phyloP scores from a whole-genome alignment of 2,329 filamentous ascomycete species.

The Alternaria angustiovoidea region DNA sequence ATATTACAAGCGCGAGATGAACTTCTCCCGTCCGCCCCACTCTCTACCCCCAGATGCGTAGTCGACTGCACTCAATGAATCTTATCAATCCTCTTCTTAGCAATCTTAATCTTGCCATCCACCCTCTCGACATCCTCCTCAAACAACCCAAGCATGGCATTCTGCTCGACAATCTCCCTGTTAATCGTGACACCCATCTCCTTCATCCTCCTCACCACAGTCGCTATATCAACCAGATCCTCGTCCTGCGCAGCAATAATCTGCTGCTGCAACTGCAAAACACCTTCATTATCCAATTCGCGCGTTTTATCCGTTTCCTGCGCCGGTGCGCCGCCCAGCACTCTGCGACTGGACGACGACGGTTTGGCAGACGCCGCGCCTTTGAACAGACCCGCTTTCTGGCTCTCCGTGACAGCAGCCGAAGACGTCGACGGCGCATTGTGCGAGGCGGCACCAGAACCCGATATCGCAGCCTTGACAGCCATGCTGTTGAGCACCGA shows the following conservation, averaged over 20 bases:
- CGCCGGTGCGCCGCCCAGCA: slow-evolving; percentile 76
- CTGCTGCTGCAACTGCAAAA: slow-evolving; percentile 76
- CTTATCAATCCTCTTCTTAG: slow-evolving; percentile 75
- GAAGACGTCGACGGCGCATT: slow-evolving; percentile 40
- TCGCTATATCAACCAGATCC: slow-evolving; percentile 72
- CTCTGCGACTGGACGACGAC: slow-evolving; percentile 61
- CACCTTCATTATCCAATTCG: slow-evolving; percentile 77
- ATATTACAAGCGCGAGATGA: background rate
- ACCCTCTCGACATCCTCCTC: slow-evolving; percentile 73
- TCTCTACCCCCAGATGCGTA: too few species aligned
- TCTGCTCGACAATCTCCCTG: slow-evolving; percentile 75
- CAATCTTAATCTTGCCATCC: slow-evolving; percentile 73
- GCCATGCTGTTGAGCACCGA: slow-evolving; percentile 72
- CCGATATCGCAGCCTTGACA: slow-evolving; percentile 57
- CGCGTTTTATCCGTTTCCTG: slow-evolving; percentile 79
- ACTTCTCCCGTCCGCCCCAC: too few species aligned
- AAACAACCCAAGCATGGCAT: slow-evolving; percentile 73
- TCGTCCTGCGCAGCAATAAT: slow-evolving; percentile 79
- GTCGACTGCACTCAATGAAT: slow-evolving; percentile 52
- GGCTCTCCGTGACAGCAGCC: slow-evolving; percentile 44
- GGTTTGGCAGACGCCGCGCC: slow-evolving; percentile 18
- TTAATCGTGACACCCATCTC: slow-evolving; percentile 81
- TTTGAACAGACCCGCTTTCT: slow-evolving; percentile 49
- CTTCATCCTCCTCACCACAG: slow-evolving; percentile 75
- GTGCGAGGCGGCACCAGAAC: slow-evolving; percentile 44